These are phyloP conservation scores for Lichina pygmaea DNA, from an alignment of 495 filamentous ascomycete genomes.

Conservation along the genomic window DNA sequence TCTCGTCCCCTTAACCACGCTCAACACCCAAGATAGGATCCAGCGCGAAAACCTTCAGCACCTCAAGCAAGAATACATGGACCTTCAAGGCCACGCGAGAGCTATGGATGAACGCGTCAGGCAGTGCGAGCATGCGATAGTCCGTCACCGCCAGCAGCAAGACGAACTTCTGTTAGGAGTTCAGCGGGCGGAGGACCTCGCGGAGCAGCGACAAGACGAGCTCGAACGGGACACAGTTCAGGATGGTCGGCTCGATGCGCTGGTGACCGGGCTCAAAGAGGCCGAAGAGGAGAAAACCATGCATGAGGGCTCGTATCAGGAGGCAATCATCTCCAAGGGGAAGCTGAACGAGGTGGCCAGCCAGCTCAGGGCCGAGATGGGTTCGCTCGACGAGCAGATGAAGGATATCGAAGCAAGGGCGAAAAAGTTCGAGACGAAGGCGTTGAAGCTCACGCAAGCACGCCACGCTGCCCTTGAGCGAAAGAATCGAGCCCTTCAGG, in stretches of 20 bases:
- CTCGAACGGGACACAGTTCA: conserved; percentile 30
- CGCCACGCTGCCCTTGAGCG: conserved; percentile 27
- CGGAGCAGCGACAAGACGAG: conserved; percentile 29
- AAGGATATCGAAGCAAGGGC: conserved; percentile 16
- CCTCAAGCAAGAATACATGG: conserved; percentile 14
- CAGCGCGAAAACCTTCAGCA: conserved; percentile 19
- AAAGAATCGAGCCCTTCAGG: conserved; percentile 36
- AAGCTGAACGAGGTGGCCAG: conserved; percentile 18
- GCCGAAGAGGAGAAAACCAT: conserved; percentile 21
- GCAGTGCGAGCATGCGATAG: conserved; percentile 17
- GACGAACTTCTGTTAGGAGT: conserved; percentile 23
- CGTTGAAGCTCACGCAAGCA: conserved; percentile 18
- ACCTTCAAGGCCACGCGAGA: conserved; percentile 13
- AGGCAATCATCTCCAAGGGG: conserved; percentile 23
- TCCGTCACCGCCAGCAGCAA: conserved; percentile 16
- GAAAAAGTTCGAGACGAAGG: conserved; percentile 30
- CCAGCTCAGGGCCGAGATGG: conserved; percentile 15
- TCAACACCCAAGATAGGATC: conserved; percentile 9
- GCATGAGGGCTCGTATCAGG: conserved; percentile 21
- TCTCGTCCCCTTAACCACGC: neutral
- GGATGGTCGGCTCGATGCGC: conserved; percentile 31
- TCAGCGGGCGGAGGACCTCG: conserved; percentile 28
- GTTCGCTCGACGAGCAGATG: conserved; percentile 16
- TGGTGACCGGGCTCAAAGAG: conserved; percentile 25
- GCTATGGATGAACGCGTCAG: conserved; percentile 19